Base-by-base conservation (phyloP, 306 rosid species). In the Cicer yamashitae region DNA sequence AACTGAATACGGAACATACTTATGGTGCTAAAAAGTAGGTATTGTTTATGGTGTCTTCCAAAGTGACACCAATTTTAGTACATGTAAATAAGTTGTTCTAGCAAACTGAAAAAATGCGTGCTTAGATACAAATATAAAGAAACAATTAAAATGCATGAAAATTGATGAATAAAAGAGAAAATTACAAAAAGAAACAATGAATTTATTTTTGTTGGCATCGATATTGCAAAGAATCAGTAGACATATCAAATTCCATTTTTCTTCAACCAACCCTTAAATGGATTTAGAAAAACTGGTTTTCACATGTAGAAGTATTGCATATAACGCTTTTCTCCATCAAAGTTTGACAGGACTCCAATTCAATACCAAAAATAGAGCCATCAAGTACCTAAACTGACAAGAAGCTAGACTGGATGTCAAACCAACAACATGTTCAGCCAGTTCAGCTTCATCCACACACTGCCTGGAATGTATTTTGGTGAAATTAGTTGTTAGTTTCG, bases 351-450 rank as follows among this genome's bases (percentile, higher is more conserved):
- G 17, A 45, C 51, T 65, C 74, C 13, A 50, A 77, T 73, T 75
- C 20, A 22, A 81, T 70, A 51, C 47, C 2, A 45, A 45, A 70
- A 73, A 56, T 39, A 47, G 15, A 66, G 62, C 60, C 62, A 59
- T 45, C 77, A 60, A 79, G 71, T 81, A 94, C 98, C 98, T 94
- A 83, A 87, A 94, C 51, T 88, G 98, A 79, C 97, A 94, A 83
- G 97, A 94, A 17, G 98, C 97, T 63, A 94, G 74, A 84, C 93
- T 90, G 81, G 84, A 67, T 7, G 97, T 94, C 92, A 94, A 86
- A 77, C 97, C 98, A 83, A 80, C 97, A 80, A 91, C 87, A 84
- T 91, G 98, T 67, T 94, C 98, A 63, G 98, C 94, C 71, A 91
- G 79, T 83, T 94, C 98, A 76, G 97, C 94, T 82, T 94, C 98